These are phyloP conservation scores for Populus simonii DNA, from an alignment of 345 rosid species.

Conservation along the genomic window DNA sequence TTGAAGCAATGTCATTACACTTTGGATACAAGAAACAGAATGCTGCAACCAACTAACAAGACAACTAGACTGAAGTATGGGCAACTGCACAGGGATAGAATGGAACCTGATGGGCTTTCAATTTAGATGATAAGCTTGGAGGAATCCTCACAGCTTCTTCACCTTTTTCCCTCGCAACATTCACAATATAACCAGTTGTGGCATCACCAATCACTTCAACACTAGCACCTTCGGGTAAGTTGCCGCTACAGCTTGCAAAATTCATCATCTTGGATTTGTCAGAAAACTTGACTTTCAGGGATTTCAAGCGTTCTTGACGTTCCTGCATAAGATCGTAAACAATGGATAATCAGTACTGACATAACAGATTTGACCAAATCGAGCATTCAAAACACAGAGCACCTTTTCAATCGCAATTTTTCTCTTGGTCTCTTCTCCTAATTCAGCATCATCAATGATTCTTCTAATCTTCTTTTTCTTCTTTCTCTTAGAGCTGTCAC, in stretches of 20 bases:
- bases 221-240: conserved; percentile 56
- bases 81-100: conserved; percentile 10
- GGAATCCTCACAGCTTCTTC: conserved; percentile 91
- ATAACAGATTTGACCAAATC: conserved; percentile 11
- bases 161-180: conserved; percentile 94
- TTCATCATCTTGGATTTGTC: conserved; percentile 51
- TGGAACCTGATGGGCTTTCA: conserved; percentile 93
- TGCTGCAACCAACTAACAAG: not conserved
- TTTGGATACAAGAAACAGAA: not conserved
- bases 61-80: not conserved
- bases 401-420: conserved; percentile 99
- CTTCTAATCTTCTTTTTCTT: conserved; percentile 82
- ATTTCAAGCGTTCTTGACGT: conserved; percentile 92
- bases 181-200: conserved; percentile 75
- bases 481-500: conserved; percentile 60
- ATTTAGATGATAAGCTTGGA: conserved; percentile 77
- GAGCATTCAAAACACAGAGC: conserved; percentile 2
- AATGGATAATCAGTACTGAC: conserved; percentile 19
- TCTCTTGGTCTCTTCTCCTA: conserved; percentile 94
- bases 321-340: conserved; percentile 50
- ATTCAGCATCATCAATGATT: conserved; percentile 94
- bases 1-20: not conserved
- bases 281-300: conserved; percentile 71
- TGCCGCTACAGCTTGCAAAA: conserved; percentile 43
- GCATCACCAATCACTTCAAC: conserved; percentile 85